Evolutionary conservation across 225 moss, liverwort and hornwort species (phyloP), one percentile per base, ranked within the genome.

Genomic region (Takakia lepidozioides): DNA sequence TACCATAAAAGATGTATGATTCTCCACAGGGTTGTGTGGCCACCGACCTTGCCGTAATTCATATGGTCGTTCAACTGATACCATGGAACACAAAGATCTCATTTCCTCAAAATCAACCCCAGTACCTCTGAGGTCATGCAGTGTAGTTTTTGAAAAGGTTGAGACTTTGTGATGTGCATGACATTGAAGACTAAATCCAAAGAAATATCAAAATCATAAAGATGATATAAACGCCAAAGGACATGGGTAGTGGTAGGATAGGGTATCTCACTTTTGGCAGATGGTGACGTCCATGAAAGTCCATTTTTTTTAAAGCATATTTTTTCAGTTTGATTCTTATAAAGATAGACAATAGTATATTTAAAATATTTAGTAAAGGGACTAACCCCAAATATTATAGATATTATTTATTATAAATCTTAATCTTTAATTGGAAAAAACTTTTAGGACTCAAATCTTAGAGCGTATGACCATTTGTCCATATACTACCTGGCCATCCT

Each of bases 161-260:
- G 7, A 35, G 7, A 35, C 7, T 35, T 35, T 7, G 34, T 35
- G 34, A 35, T 35, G 34, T 35, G 34, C 34, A 35, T 35, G 8
- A 35, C 7, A 35, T 35, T 14, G 14, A 35, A 35, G 7, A 35
- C 34, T 35, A 35, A 7, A 14, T 35, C 34, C 34, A 35, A 35
- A 35, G 34, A 35, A 35, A 35, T 35, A 35, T 35, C 34, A 14
- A 35, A 35, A 35, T 35, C 34, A 35, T 35, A 35, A 35, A 35
- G 34, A 35, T 35, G 34, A 35, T 35, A 35, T 35, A 35, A 14
- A 35, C 14, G 7, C 34, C 34, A 35, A 35, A 35, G 34, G 14
- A 35, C 34, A 35, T 6, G 14, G n/a, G n/a, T n/a, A n/a, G n/a
- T n/a, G n/a, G n/a, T n/a, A n/a, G n/a, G n/a, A n/a, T n/a, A n/a